Evolutionary conservation across 2,329 filamentous ascomycete genomes (phyloP).

Genomic region (Phymatotrichopsis omnivora): DNA sequence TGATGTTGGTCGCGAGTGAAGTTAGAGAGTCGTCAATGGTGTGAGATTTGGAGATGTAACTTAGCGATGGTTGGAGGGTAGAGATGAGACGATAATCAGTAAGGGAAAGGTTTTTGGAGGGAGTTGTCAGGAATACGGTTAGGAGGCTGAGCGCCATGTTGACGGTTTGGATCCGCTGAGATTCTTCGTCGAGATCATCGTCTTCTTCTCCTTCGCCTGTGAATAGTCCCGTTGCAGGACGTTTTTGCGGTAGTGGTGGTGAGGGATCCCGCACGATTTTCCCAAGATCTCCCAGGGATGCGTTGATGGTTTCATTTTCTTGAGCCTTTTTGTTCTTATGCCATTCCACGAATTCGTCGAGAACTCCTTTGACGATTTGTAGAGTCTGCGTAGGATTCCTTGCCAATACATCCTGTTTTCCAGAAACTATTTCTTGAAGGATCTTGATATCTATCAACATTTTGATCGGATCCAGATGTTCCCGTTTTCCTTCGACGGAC

Average conservation of each 20-base stretch:
- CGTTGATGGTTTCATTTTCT: conserved; percentile 41
- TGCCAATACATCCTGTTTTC: conserved; percentile 53
- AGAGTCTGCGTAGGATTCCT: conserved; percentile 55
- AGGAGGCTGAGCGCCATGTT: conserved; percentile 38
- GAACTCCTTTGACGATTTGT: conserved; percentile 51
- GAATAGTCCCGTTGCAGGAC: background rate
- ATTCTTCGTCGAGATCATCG: conserved; percentile 36
- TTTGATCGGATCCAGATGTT: conserved; percentile 27
- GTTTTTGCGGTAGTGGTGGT: background rate
- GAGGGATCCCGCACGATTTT: conserved; percentile 36
- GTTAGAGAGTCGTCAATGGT: conserved; percentile 22
- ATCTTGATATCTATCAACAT: conserved; percentile 50
- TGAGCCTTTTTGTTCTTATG: conserved; percentile 37
- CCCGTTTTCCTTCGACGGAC: conserved; percentile 24
- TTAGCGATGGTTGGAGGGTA: conserved; percentile 28
- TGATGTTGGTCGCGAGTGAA: conserved; percentile 29
- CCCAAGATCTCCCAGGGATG: conserved; percentile 41
- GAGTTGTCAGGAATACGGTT: conserved; percentile 34
- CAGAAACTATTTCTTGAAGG: conserved; percentile 55
- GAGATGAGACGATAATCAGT: conserved; percentile 30
- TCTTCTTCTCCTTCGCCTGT: conserved; percentile 46
- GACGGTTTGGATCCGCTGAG: conserved; percentile 34
- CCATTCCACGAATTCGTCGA: conserved; percentile 41
- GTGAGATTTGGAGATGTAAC: conserved; percentile 21
- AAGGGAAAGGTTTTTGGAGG: conserved; percentile 33